Base-by-base conservation (phyloP, 306 rosid genomes). In the Begonia fuchsioides region DNA sequence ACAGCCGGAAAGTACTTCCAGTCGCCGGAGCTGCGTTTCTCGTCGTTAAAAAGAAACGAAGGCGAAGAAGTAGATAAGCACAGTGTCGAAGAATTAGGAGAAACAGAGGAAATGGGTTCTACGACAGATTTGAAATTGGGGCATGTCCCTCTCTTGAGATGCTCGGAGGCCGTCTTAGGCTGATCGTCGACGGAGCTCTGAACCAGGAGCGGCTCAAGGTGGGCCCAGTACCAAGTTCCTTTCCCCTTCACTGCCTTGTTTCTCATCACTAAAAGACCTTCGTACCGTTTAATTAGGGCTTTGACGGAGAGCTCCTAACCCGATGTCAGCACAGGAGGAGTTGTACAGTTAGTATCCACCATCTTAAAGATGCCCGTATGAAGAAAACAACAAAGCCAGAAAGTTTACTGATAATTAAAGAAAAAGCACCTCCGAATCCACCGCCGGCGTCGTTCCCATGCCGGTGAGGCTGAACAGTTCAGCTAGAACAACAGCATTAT, bases 181-280 rank as follows among this genome's bases (percentile, higher is more conserved):
- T 75, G 50, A 0, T 83, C 94, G 6, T 84, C 75, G 15, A 83
- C 96, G 41, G 67, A 18, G 70, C 76, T 69, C 16, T 65, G 81
- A 49, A 80, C 64, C 11, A 87, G 53, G 15, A 87, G 16, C 41
- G 96, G 96, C 63, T 83, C 93, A 9, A 87, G 43, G 81, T 87
- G 96, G 15, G 71, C 63, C 96, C 96, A 87, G 56, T 87, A 87
- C 96, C 96, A 87, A 5, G 96, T 94, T 5, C 96, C 96, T 68
- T 87, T 87, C 0, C 96, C 96, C 51, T 80, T 87, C 38, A 87
- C 60, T 11, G 96, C 96, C 50, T 87, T 87, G 56, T 65, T 77
- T 12, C 94, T 77, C 38, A 87, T 94, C 83, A 60, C 73, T 5
- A 80, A 62, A 16, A 87, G 51, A 8, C 96, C 94, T 46, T 87